Conservation (phyloP, 2,329 filamentous ascomycete species). For the Stromatinia cepivora region DNA sequence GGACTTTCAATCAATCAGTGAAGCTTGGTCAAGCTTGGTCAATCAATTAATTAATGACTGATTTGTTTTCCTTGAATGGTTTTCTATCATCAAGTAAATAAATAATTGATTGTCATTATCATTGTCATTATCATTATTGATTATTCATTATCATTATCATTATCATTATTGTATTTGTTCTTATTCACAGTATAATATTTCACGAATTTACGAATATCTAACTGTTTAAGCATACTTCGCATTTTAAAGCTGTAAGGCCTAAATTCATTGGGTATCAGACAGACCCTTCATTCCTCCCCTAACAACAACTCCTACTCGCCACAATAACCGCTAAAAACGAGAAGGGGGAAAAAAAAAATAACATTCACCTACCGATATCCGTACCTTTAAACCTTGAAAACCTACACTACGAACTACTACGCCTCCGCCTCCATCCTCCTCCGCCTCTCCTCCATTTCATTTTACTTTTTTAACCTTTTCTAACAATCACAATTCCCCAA, state of each 20-base stretch:
- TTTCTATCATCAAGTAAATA: too few species aligned
- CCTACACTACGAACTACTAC: neutral
- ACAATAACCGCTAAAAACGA: neutral
- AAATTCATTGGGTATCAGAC: neutral
- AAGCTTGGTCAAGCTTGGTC: too few species aligned
- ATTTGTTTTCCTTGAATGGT: neutral
- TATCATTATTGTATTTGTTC: neutral
- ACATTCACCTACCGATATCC: neutral
- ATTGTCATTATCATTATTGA: neutral
- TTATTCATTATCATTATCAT: too few species aligned
- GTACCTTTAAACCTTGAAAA: neutral
- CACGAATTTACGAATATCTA: neutral
- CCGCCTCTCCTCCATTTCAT: constrained; percentile 14
- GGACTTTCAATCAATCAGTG: too few species aligned
- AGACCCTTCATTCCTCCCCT: constrained; percentile 12
- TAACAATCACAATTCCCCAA: neutral
- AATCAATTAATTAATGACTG: neutral
- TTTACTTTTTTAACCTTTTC: neutral
- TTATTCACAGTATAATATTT: neutral
- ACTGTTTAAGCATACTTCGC: neutral
- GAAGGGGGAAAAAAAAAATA: neutral
- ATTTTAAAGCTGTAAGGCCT: neutral
- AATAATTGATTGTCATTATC: too few species aligned
- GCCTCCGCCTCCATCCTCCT: constrained; percentile 13
- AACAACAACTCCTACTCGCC: neutral